Base-by-base conservation (phyloP, 2,329 filamentous ascomycete genomes). In the Hypoxylon rubiginosum region DNA sequence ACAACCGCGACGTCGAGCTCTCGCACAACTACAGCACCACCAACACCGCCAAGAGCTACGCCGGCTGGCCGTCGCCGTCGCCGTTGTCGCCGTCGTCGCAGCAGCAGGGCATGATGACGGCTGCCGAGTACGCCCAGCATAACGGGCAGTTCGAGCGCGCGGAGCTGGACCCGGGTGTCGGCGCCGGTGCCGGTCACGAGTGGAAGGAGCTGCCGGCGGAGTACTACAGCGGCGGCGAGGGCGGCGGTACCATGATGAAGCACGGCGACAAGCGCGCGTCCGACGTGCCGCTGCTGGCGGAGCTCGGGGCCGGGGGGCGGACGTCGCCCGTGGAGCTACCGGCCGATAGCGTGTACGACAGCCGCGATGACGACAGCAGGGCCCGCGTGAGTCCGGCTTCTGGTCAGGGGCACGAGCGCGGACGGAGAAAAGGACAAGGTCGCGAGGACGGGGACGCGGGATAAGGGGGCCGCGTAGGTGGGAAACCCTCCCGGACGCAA, bases 231-330 rank as follows among this genome's bases (percentile, higher is more conserved):
- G 6, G 39, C 19, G n/a, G n/a, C 8, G 39, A 4, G 6, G 9
- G 32, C 9, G 32, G 32, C 32, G 32, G 13, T 2, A 9, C 9
- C 4, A 34, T 10, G 9, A 19, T 7, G 6, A 43, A 39, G 52
- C 28, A 58, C 60, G n/a, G 60, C 62, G 34, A 60, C 17, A 68
- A 67, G 52, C 41, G 61, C 13, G 11, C 48, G 11, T 67, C 63
- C 15, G 49, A 54, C 62, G 61, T 62, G 32, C 74, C 74, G 52
- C 66, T 74, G 5, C 58, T 75, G 15, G 67, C 73, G 10, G 73
- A 74, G 51, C 59, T 74, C 8, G 67, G 65, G 9, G 52, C 32
- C 32, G 58, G 45, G 46, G 56, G 30, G 24, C 34, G 28, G 9
- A 15, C 21, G 34, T 13, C 34, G 36, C 62, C 69, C 2, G 69